Evolutionary conservation across 2,329 filamentous ascomycete genomes (phyloP), one percentile per base, ranked within the genome.

Genomic region (Bipolaris victoriae): DNA sequence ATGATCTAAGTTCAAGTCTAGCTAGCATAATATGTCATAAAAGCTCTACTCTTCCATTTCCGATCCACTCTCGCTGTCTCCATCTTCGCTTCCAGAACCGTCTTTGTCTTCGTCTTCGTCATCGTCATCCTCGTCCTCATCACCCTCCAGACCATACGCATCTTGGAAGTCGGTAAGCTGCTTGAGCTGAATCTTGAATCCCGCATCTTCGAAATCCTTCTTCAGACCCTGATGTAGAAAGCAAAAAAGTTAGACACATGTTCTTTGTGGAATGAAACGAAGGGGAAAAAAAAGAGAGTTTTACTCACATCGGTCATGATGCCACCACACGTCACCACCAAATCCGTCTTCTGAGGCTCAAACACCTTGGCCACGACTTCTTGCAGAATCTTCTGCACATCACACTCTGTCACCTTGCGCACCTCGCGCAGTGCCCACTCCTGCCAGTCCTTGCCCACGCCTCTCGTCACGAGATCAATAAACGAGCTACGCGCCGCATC

Each of bases 261-360:
- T 44, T 15, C 11, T 11, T n/a, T 13, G 7, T 24, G 16, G 15
- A n/a, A n/a, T 33, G 62, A 61, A 55, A 53, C 7, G 22, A n/a
- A 1, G 11, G 29, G 3, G 31, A 15, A 35, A n/a, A 22, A 5
- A 9, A 35, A 16, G 36, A 20, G 20, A 20, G 16, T 16, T 16
- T 44, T 58, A 82, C 87, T 79, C 80, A 95, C 91, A 82, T 97
- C 91, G 67, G 88, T 83, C 85, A 97, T 90, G 47, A 92, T 85
- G 15, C 90, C 89, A 18, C 92, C 90, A 74, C 94, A 97, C 7
- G 94, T 97, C 49, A 97, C 84, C 3, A 97, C 87, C 50, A 97
- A 80, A 73, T 98, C 96, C 62, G 92, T 88, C 74, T 84, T 91
- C 18, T 88, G 86, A 0, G 93, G 87, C 63, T 87, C 84, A 75